Conservation (phyloP, 768 basidiomycete genomes). For the Suillus ampliporus region DNA sequence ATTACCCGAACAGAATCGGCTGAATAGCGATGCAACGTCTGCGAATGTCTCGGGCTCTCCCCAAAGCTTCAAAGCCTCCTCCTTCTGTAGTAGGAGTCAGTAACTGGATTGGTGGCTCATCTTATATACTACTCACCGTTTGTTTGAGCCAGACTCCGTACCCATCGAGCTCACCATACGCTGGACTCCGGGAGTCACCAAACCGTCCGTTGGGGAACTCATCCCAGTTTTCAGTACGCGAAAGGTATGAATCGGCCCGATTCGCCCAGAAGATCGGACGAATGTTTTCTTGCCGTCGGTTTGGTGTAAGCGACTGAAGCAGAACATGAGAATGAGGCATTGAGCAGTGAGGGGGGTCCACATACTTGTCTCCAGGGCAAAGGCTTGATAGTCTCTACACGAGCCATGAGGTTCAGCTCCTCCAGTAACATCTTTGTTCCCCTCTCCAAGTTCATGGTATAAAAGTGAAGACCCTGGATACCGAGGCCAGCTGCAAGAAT, state of each 20-base stretch:
- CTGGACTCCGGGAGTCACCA: constrained; percentile 96
- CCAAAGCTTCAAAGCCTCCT: constrained; percentile 89
- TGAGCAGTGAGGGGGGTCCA: constrained; percentile 9
- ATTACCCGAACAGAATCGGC: constrained; percentile 78
- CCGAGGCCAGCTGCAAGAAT: constrained; percentile 83
- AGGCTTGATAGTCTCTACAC: constrained; percentile 91
- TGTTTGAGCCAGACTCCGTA: constrained; percentile 95
- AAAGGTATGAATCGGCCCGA: constrained; percentile 91
- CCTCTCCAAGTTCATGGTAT: constrained; percentile 97
- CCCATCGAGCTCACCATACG: constrained; percentile 97
- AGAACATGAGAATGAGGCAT: constrained; percentile 17
- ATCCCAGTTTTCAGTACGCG: constrained; percentile 98
- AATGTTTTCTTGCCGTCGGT: constrained; percentile 87
- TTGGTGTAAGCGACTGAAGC: constrained; percentile 85
- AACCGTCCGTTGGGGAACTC: constrained; percentile 99
- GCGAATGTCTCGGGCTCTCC: constrained; percentile 70
- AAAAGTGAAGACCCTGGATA: constrained; percentile 91
- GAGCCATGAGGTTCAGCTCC: constrained; percentile 86
- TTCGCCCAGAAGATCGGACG: constrained; percentile 99
- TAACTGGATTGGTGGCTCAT: background rate
- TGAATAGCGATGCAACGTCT: constrained; percentile 78
- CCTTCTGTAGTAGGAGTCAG: constrained; percentile 58
- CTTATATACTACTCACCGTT: constrained; percentile 54
- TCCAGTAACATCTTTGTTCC: constrained; percentile 95
- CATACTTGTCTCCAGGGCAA: constrained; percentile 94